Evolutionary conservation across 2,329 filamentous ascomycete genomes (phyloP).

Genomic region (Thielaviopsis populi): DNA sequence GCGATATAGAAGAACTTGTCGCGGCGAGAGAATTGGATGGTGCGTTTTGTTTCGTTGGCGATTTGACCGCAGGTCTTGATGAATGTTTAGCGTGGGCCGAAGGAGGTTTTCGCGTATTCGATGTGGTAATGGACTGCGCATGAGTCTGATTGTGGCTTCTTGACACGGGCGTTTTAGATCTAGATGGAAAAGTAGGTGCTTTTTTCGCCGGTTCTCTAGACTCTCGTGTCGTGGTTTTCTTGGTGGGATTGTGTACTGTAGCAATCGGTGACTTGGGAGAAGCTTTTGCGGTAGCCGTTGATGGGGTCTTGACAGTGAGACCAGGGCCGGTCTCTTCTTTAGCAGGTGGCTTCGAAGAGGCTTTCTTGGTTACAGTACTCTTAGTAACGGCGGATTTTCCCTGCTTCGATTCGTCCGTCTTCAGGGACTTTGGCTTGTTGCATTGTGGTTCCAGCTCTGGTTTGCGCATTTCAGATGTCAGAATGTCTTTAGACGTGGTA

Average conservation of each 20-base stretch:
- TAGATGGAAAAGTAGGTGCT: not conserved
- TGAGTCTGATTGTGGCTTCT: constrained; percentile 20
- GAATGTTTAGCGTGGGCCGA: constrained; percentile 28
- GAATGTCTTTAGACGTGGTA: not conserved
- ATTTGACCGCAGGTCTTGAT: constrained; percentile 33
- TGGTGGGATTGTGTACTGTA: not conserved
- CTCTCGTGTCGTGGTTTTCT: not conserved
- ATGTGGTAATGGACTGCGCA: constrained; percentile 23
- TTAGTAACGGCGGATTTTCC: not conserved
- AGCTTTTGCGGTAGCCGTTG: not conserved
- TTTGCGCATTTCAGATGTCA: not conserved
- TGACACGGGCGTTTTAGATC: constrained; percentile 21
- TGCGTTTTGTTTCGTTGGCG: constrained; percentile 52
- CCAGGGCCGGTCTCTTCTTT: not conserved
- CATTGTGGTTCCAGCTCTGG: not conserved
- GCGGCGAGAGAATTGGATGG: constrained; percentile 53
- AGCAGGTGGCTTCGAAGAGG: not conserved
- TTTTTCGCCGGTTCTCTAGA: not conserved
- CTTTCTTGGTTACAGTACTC: not conserved
- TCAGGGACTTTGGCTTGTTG: not conserved
- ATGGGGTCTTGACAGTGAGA: not conserved
- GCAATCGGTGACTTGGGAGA: not conserved
- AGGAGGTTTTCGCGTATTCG: constrained; percentile 30
- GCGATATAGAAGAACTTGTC: constrained; percentile 33
- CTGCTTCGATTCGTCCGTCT: not conserved